A percentile compares a stretch with the other conserved stretches of the same genome.
Conservation (phyloP, 1,139 yeast genomes). For the Magnusiomyces magnusii region DNA sequence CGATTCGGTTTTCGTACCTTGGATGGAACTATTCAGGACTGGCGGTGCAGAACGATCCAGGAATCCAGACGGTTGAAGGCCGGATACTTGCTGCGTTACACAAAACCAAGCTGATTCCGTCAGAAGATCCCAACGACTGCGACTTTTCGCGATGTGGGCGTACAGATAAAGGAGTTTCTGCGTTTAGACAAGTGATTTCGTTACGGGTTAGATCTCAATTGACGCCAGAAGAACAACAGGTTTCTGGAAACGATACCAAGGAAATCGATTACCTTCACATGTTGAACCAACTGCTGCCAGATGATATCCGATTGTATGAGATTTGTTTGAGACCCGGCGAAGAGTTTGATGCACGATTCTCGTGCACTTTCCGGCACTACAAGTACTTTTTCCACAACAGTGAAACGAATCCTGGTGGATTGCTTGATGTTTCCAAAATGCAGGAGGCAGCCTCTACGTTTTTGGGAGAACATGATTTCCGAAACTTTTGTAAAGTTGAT, state of each 20-base stretch:
- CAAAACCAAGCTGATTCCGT: constrained; percentile 58
- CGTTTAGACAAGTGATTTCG: constrained; percentile 90
- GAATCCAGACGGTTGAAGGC: constrained; percentile 82
- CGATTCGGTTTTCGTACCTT: constrained; percentile 48
- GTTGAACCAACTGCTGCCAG: constrained; percentile 69
- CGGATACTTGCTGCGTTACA: constrained; percentile 62
- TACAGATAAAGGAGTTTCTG: constrained; percentile 95
- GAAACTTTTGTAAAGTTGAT: constrained; percentile 91
- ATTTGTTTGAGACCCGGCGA: constrained; percentile 76
- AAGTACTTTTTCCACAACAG: constrained; percentile 58
- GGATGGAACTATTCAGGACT: constrained; percentile 85
- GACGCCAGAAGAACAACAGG: constrained; percentile 47
- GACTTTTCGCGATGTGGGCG: constrained; percentile 90
- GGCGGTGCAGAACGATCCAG: constrained; percentile 67
- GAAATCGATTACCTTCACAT: constrained; percentile 75
- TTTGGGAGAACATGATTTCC: constrained; percentile 78
- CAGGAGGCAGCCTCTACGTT: constrained; percentile 55
- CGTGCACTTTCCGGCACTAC: constrained; percentile 78
- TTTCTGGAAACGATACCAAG: constrained; percentile 46
- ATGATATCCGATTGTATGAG: constrained; percentile 75
- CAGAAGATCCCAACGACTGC: constrained; percentile 51
- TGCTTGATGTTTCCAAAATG: constrained; percentile 61
- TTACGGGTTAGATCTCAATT: constrained; percentile 65
- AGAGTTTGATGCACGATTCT: constrained; percentile 86
- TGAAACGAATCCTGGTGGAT: constrained; percentile 27